phyloP scores from a whole-genome alignment of 306 rosid genomes.

The Quillaja saponaria region DNA sequence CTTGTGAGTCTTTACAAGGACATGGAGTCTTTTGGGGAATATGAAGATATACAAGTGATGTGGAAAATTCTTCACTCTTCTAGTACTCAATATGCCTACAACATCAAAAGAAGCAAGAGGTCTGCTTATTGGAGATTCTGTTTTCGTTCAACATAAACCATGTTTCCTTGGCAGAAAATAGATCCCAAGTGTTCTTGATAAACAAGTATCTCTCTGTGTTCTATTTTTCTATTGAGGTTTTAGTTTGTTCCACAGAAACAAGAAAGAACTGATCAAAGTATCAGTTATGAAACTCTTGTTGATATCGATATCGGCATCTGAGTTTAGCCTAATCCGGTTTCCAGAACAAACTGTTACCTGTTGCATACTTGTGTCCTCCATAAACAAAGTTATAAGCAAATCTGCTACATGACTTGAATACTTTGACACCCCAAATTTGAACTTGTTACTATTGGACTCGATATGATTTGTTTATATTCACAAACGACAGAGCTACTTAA shows the following conservation, averaged over 20 bases:
- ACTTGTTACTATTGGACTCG: no score
- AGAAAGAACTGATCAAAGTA: no score
- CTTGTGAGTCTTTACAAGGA: slow-evolving; percentile 64
- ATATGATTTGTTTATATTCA: no score
- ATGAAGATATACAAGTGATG: slow-evolving; percentile 81
- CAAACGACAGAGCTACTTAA: no score
- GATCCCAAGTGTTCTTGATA: slow-evolving; percentile 11
- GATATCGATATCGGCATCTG: slow-evolving; percentile 11
- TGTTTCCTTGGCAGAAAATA: not conserved
- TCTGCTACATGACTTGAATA: no score
- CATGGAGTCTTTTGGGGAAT: slow-evolving; percentile 75
- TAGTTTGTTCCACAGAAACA: not conserved
- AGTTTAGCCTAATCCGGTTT: not conserved
- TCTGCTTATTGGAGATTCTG: slow-evolving; percentile 44
- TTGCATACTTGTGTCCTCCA: no score
- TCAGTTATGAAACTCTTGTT: not conserved
- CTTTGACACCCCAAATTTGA: no score
- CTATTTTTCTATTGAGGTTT: not conserved
- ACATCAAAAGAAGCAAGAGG: slow-evolving; percentile 25
- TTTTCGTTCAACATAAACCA: slow-evolving; percentile 44
- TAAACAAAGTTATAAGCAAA: no score
- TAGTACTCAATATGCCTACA: slow-evolving; percentile 36
- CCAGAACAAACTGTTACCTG: no score
- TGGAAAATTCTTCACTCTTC: slow-evolving; percentile 87
- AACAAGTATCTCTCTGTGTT: not conserved